Evolutionary conservation across 139 green algal genomes (phyloP).

Genomic region (Desmodesmus armatus): DNA sequence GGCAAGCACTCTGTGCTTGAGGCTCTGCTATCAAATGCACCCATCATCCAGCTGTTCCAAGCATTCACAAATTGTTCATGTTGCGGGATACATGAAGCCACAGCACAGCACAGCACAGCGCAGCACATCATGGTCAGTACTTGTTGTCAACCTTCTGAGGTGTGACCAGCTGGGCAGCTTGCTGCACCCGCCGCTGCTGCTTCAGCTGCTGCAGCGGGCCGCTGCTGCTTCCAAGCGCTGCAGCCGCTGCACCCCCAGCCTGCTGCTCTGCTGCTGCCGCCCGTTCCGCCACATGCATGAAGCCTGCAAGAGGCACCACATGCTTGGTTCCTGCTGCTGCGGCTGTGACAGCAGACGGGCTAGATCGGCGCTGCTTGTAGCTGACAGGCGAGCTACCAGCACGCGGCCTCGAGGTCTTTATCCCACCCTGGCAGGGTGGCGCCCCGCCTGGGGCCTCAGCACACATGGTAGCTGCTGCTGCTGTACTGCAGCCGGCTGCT

Average conservation of each 20-base stretch:
- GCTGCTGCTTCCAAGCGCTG: neutral
- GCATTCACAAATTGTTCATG: too few relatives aligned
- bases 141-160: neutral
- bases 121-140: neutral
- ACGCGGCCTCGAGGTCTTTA: neutral
- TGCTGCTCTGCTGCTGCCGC: neutral
- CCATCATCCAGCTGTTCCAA: too few relatives aligned
- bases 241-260: neutral
- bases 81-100: too few relatives aligned
- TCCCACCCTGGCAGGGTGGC: neutral
- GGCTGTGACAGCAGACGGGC: neutral
- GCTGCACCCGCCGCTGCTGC: too few relatives aligned
- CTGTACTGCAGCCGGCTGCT: neutral
- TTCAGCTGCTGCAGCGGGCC: too few relatives aligned
- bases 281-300: neutral
- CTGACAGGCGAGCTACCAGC: neutral
- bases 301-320: neutral
- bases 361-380: neutral
- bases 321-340: neutral
- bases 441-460: neutral
- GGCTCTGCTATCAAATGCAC: too few relatives aligned
- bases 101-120: too few relatives aligned
- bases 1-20: too few relatives aligned
- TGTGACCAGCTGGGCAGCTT: too few relatives aligned
- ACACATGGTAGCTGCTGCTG: neutral